A percentile compares a stretch with the other conserved stretches of the same genome.
Evolutionary conservation across 352 stramenopile species (phyloP).

Genomic region (Globisporangium viniferum): DNA sequence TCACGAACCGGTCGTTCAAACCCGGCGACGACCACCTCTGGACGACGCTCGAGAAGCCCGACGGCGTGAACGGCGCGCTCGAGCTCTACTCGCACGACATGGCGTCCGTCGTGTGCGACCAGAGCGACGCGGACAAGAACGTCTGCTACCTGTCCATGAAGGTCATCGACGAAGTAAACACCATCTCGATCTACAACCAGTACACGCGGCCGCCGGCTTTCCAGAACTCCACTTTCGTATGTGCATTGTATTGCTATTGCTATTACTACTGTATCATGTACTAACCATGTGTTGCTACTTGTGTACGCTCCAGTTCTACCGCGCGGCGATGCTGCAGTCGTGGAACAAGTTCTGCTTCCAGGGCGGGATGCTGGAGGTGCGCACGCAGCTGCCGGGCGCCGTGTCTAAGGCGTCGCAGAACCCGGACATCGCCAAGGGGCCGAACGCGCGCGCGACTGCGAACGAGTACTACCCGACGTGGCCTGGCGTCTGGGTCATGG

Average conservation of each 20-base stretch:
- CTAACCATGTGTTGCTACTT: background rate
- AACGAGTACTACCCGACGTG: conserved; percentile 76
- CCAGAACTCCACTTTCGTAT: conserved; percentile 48
- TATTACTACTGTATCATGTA: background rate
- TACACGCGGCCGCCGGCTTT: conserved; percentile 52
- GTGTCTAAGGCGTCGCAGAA: conserved; percentile 61
- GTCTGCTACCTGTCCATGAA: conserved; percentile 63
- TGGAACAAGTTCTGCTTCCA: conserved; percentile 97
- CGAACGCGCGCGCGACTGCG: conserved; percentile 34
- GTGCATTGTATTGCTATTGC: conserved; percentile 9
- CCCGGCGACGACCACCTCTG: conserved; percentile 54
- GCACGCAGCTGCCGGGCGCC: conserved; percentile 87
- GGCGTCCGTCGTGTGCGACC: conserved; percentile 44
- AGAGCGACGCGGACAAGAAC: conserved; percentile 17
- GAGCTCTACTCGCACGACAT: conserved; percentile 69
- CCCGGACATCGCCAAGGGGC: conserved; percentile 71
- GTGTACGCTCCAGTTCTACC: conserved; percentile 11
- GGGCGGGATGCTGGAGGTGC: conserved; percentile 91
- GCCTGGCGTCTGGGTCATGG: conserved; percentile 95
- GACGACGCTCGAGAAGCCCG: conserved; percentile 62
- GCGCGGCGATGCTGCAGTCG: conserved; percentile 84
- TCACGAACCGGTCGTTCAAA: conserved; percentile 5
- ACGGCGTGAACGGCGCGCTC: conserved; percentile 63
- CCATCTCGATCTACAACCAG: conserved; percentile 67
- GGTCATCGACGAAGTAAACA: conserved; percentile 45